Evolutionary conservation across 805 yeast genomes (phyloP).

Genomic region (Priceomyces fermenticarens): DNA sequence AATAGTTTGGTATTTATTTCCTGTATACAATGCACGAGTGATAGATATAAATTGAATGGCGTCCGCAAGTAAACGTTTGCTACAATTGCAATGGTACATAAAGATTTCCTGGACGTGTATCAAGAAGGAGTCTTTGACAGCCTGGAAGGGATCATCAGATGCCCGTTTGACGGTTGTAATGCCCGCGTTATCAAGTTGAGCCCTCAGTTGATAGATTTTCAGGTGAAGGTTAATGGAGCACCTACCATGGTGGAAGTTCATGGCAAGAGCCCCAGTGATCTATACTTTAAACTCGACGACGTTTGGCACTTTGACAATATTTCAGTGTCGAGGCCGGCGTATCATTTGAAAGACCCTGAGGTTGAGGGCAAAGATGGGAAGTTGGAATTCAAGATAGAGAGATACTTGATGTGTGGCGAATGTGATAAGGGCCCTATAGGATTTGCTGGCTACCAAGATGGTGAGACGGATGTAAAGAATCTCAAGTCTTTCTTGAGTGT

Average conservation of each 20-base stretch:
- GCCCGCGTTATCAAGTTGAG: constrained; percentile 12
- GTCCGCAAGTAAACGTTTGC: too few relatives aligned
- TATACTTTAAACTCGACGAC: constrained; percentile 48
- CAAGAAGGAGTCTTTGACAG: too few relatives aligned
- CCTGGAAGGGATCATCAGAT: constrained; percentile 10
- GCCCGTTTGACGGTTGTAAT: constrained; percentile 20
- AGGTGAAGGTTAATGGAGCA: constrained; percentile 16
- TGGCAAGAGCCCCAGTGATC: constrained; percentile 5
- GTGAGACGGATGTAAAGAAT: constrained; percentile 32
- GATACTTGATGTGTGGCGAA: constrained; percentile 67
- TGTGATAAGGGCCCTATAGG: constrained; percentile 81
- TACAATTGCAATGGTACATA: too few relatives aligned
- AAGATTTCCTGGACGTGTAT: too few relatives aligned
- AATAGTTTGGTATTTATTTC: too few relatives aligned
- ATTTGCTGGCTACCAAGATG: constrained; percentile 46
- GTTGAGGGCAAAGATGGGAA: constrained; percentile 11
- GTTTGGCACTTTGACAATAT: constrained; percentile 81
- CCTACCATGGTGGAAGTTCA: constrained; percentile 25
- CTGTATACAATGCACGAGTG: too few relatives aligned
- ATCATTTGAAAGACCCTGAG: constrained; percentile 22
- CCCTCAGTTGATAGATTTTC: constrained; percentile 3
- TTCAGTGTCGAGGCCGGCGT: constrained; percentile 58
- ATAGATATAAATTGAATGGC: too few relatives aligned
- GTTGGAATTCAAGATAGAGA: constrained; percentile 35
- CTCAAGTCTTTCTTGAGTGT: constrained; percentile 44